These are phyloP conservation scores for Vinca minor DNA, from an alignment of 257 asterid genomes.

Conservation along the genomic window DNA sequence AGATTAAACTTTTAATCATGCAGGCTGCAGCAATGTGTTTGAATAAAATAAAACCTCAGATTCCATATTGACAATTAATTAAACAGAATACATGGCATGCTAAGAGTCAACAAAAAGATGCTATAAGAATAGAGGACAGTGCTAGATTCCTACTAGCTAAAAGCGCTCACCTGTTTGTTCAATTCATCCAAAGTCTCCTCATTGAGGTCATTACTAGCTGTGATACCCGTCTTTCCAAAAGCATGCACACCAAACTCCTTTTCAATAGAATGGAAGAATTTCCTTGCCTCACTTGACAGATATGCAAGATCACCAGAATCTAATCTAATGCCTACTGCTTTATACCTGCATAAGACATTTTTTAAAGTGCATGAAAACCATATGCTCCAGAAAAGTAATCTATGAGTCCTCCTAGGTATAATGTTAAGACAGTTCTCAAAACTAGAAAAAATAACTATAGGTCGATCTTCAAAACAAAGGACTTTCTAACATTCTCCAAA, in stretches of 20 bases:
- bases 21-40: background rate
- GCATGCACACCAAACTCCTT: slow-evolving; percentile 56
- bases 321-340: slow-evolving; percentile 79
- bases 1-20: background rate
- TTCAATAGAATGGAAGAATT: slow-evolving; percentile 59
- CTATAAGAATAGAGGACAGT: background rate
- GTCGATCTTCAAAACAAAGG: background rate
- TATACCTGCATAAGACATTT: slow-evolving; percentile 50
- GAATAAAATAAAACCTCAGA: background rate
- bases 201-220: slow-evolving; percentile 95
- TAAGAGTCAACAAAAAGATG: background rate
- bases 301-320: slow-evolving; percentile 99
- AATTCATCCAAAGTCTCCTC: slow-evolving; percentile 95
- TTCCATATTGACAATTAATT: background rate
- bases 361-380: slow-evolving; percentile 10
- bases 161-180: slow-evolving; percentile 72
- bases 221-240: slow-evolving; percentile 67
- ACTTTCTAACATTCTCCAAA: background rate
- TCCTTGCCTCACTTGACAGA: slow-evolving; percentile 68
- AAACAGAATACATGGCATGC: background rate
- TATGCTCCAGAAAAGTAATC: background rate
- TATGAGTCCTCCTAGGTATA: background rate
- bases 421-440: background rate
- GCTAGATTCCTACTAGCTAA: background rate
- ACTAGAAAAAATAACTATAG: background rate